phyloP scores from a whole-genome alignment of 495 filamentous ascomycete species.

The Lichina pygmaea region DNA sequence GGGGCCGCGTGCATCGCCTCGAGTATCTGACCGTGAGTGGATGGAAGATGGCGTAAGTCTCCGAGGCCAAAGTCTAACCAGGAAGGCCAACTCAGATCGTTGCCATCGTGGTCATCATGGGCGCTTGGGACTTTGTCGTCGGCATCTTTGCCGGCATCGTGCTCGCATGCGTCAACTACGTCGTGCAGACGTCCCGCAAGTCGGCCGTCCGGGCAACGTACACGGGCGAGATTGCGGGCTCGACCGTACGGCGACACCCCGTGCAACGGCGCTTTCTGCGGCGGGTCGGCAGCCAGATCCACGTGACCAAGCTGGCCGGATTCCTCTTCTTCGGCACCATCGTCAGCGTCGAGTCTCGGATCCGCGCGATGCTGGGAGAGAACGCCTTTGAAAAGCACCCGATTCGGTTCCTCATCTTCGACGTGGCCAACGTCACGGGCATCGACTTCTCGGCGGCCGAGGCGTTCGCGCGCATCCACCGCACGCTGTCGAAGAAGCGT shows the following conservation, averaged over 20 bases:
- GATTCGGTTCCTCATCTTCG: slow-evolving; percentile 74
- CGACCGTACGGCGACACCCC: slow-evolving; percentile 72
- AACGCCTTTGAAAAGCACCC: slow-evolving; percentile 48
- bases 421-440: slow-evolving; percentile 69
- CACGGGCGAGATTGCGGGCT: slow-evolving; percentile 62
- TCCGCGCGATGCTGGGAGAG: slow-evolving; percentile 55
- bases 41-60: not conserved
- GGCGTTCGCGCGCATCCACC: slow-evolving; percentile 74
- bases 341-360: slow-evolving; percentile 69
- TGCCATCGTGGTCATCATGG: slow-evolving; percentile 88
- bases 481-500: slow-evolving; percentile 41
- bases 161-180: slow-evolving; percentile 68
- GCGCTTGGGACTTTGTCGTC: slow-evolving; percentile 79
- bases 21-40: slow-evolving; percentile 67
- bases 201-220: slow-evolving; percentile 71
- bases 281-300: slow-evolving; percentile 63
- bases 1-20: slow-evolving; percentile 55
- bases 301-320: slow-evolving; percentile 70
- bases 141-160: slow-evolving; percentile 83
- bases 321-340: slow-evolving; percentile 96
- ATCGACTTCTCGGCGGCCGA: slow-evolving; percentile 90
- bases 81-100: slow-evolving; percentile 28
- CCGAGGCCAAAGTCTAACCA: not conserved
- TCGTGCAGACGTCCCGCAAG: slow-evolving; percentile 70
- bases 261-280: slow-evolving; percentile 68